Conservation (phyloP, 164 flowering plant species). For the Euptelea pleiosperma region DNA sequence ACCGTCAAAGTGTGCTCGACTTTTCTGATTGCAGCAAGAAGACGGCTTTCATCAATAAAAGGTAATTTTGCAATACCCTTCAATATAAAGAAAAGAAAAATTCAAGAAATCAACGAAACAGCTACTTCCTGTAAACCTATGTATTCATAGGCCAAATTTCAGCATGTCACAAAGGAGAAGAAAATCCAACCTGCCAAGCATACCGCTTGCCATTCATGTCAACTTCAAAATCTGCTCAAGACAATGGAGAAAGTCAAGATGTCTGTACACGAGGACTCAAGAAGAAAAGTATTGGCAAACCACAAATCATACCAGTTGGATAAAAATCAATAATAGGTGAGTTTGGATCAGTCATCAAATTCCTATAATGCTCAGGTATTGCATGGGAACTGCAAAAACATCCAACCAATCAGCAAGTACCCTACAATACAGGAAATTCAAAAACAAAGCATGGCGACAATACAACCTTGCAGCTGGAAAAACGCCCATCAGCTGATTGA, state of each 20-base stretch:
- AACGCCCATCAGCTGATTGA: slow-evolving; percentile 90
- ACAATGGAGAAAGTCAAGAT: slow-evolving; percentile 2
- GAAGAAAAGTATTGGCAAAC: neutral
- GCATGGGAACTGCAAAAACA: slow-evolving; percentile 79
- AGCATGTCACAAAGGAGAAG: slow-evolving; percentile 1
- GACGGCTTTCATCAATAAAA: slow-evolving; percentile 89
- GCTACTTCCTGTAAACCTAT: neutral
- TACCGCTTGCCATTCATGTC: slow-evolving; percentile 98
- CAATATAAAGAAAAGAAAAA: slow-evolving; percentile 11
- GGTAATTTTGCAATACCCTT: slow-evolving; percentile 97
- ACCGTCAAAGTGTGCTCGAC: slow-evolving; percentile 85
- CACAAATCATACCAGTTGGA: slow-evolving; percentile 60
- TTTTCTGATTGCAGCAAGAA: slow-evolving; percentile 73
- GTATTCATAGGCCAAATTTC: slow-evolving; percentile 2
- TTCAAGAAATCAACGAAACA: neutral
- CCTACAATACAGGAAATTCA: neutral
- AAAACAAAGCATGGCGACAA: slow-evolving; percentile 2
- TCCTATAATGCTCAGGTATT: slow-evolving; percentile 75
- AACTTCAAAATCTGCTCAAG: slow-evolving; percentile 83
- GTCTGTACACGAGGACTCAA: neutral
- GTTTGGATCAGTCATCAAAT: slow-evolving; percentile 78
- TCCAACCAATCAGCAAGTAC: slow-evolving; percentile 8
- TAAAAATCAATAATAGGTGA: slow-evolving; percentile 96
- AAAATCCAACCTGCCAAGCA: slow-evolving; percentile 80
- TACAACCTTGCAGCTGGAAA: slow-evolving; percentile 97